Base-by-base conservation (phyloP, 495 filamentous ascomycete species). In the Aspergillus nidulans region DNA sequence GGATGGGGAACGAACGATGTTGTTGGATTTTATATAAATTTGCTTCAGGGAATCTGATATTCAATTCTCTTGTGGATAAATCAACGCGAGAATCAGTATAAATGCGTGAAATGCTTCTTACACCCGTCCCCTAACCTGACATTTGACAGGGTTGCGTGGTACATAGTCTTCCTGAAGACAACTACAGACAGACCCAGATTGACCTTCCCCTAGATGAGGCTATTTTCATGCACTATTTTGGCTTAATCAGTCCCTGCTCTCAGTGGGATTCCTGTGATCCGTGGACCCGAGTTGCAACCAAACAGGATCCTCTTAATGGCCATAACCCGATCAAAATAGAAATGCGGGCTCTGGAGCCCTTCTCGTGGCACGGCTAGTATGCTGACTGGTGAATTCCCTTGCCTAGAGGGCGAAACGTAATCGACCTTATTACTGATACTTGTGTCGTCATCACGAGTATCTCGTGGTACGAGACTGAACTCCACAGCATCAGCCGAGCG, bases 401-500 rank as follows among this genome's bases (percentile, higher is more conserved):
- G 16, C 45, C 1, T 34, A n/a, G 12, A 2, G 30, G 30, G 47
- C 47, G 47, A 49, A 49, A 39, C 47, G 39, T 39, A 45, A 34
- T 36, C 26, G 23, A 34, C 19, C 30, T 34, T 34, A 12, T 7
- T 12, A 34, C 30, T 2, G 30, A 34, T 7, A 2, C 15, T 34
- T 6, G 28, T 52, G 49, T 42, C 49, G 26, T 52, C 26, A 52
- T 52, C 26, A 28, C 4, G 34, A 26, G 30, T 40, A 26, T 15
- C 30, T 41, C 43, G 23, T 18, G 24, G 34, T 46, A 24, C 25
- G 53, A 56, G 38, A 32, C 30, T 20, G 18, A 44, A 25, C 58
- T 60, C 58, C 58, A 60, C 58, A 32, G 36, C 39, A 41, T 46
- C 46, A 53, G 18, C 53, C 52, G 48, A 52, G 28, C 34, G 48